Base-by-base conservation (phyloP, 441 rosid species). In the Omphalea diandra region DNA sequence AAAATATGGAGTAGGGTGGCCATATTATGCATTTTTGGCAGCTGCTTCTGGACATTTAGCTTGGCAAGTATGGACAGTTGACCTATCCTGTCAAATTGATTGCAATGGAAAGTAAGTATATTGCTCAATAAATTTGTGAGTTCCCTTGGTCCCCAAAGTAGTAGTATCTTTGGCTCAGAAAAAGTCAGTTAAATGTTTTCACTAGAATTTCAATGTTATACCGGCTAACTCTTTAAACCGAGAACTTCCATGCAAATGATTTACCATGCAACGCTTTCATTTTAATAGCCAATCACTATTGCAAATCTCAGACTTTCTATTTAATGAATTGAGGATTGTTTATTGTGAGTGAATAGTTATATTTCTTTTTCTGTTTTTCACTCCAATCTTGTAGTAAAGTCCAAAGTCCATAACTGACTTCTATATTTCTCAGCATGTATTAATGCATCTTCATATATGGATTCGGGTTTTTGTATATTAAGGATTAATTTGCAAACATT, bases 21-120 rank as follows among this genome's bases (percentile, higher is more conserved):
- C 90, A 43, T 94, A 79, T 66, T 90, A 90, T 81, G 83, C 82
- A 35, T 87, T 84, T 76, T 49, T 92, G 75, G 72, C 77, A 8
- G 93, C 89, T 49, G 97, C 91, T 67, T 84, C 94, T 20, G 97
- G 94, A 80, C 97, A 94, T 3, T 73, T 92, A 81, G 91, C 84
- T 32, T 91, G 97, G 98, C 97, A 94, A 73, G 91, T 94, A 74
- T 81, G 77, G 72, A 85, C 91, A 15, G 89, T 79, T 58, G 71
- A 94, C 73, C 73, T 90, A 50, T 81, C 94, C 69, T 78, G 87
- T 74, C 86, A 91, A 5, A 76, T 77, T 58, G 96, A 87, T 83
- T 94, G 97, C 81, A 86, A 85, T 60, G 80, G 74, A 57, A 94
- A 90, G 97, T 90, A 79, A 6, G 89, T 76, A 43, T 27, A 22